phyloP scores from a whole-genome alignment of 2,329 filamentous ascomycete genomes.

The Alternaria incomplexa region DNA sequence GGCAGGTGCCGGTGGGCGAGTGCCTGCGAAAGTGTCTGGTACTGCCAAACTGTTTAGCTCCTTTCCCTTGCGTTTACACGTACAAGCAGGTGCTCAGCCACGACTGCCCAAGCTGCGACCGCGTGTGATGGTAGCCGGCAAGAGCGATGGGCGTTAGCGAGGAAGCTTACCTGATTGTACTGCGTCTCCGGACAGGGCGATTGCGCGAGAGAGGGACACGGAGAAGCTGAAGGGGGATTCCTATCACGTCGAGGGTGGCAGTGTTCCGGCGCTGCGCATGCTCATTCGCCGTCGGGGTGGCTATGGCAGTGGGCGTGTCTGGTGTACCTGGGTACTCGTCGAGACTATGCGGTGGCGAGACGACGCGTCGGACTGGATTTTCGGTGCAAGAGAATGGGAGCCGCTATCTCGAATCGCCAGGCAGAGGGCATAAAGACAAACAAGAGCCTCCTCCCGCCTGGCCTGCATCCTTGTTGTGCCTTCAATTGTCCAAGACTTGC shows the following conservation, averaged over 20 bases:
- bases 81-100: background rate
- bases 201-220: background rate
- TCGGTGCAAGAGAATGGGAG: background rate
- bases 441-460: background rate
- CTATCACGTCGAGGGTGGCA: conserved; percentile 8
- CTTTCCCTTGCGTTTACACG: background rate
- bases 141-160: conserved; percentile 4
- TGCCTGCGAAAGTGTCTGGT: background rate
- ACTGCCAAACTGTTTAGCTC: background rate
- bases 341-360: background rate
- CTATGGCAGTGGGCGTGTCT: conserved; percentile 1
- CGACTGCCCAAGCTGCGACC: background rate
- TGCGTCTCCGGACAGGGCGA: conserved; percentile 1
- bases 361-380: background rate
- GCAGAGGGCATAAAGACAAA: background rate
- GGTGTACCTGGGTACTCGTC: background rate
- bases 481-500: conserved; percentile 1
- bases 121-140: background rate
- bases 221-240: conserved; percentile 2
- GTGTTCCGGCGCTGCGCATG: conserved; percentile 11
- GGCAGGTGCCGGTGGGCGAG: conserved; percentile 9
- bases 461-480: conserved; percentile 2
- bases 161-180: background rate
- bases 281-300: conserved; percentile 9
- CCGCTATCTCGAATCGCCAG: background rate